These are phyloP conservation scores for Saccharomycopsis sp. DNA, from an alignment of 805 yeast genomes.

Conservation along the genomic window DNA sequence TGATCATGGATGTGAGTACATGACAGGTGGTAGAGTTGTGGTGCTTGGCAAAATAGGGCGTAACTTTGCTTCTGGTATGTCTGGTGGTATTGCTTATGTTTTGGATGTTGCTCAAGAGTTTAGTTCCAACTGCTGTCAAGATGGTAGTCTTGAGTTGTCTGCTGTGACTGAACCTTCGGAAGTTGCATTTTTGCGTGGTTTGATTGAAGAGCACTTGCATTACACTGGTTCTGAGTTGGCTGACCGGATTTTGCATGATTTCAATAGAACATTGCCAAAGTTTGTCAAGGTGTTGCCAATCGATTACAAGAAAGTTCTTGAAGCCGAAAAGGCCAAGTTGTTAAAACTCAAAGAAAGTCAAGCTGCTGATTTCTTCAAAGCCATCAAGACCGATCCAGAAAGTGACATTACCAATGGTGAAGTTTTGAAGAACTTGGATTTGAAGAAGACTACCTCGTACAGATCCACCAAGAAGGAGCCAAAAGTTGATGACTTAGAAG, in stretches of 20 bases:
- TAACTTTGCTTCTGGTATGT: slow-evolving; percentile 91
- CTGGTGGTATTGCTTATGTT: slow-evolving; percentile 98
- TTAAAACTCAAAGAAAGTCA: slow-evolving; percentile 50
- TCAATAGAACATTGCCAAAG: slow-evolving; percentile 78
- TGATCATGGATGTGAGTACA: slow-evolving; percentile 98
- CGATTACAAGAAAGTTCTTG: slow-evolving; percentile 86
- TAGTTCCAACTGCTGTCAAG: slow-evolving; percentile 45
- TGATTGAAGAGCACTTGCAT: slow-evolving; percentile 91
- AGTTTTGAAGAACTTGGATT: slow-evolving; percentile 49
- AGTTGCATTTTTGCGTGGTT: slow-evolving; percentile 86
- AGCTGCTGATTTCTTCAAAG: slow-evolving; percentile 55
- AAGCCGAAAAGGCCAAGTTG: slow-evolving; percentile 59
- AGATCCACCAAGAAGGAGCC: slow-evolving; percentile 52
- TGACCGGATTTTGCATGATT: slow-evolving; percentile 69
- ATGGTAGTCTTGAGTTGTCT: slow-evolving; percentile 63
- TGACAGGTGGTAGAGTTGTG: slow-evolving; percentile 98
- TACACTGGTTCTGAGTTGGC: slow-evolving; percentile 92
- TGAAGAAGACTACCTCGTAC: slow-evolving; percentile 29
- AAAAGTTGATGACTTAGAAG: slow-evolving; percentile 81
- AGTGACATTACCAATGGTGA: slow-evolving; percentile 88
- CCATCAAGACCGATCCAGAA: slow-evolving; percentile 62
- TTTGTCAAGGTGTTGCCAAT: slow-evolving; percentile 89
- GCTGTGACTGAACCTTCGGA: slow-evolving; percentile 78
- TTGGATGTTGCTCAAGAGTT: slow-evolving; percentile 90
- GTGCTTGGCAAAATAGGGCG: slow-evolving; percentile 88